A percentile compares a stretch with the other conserved stretches of the same genome.
phyloP scores from a whole-genome alignment of 768 basidiomycete species.

The Lentinula detonsa region DNA sequence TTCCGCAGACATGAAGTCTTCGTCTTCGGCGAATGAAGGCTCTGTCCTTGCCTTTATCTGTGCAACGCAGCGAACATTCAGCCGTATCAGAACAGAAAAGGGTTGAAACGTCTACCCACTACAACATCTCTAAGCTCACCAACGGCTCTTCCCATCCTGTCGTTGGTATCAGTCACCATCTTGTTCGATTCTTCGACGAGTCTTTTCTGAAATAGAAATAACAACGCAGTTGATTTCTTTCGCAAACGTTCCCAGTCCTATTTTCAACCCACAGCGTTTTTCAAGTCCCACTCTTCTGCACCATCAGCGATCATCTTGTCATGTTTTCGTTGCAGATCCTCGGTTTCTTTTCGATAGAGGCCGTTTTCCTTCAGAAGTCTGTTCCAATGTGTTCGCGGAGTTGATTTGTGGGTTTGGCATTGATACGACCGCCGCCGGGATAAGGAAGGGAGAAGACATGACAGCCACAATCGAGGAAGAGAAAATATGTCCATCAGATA shows the following conservation, averaged over 20 bases:
- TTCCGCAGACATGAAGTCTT: constrained; percentile 52
- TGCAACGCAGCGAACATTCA: neutral
- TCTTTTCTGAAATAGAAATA: constrained; percentile 36
- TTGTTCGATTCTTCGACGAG: constrained; percentile 73
- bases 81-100: neutral
- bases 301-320: constrained; percentile 55
- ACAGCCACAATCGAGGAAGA: neutral
- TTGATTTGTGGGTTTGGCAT: neutral
- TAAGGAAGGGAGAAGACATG: neutral
- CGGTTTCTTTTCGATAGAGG: constrained; percentile 62
- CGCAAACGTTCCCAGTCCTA: constrained; percentile 1
- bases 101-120: constrained; percentile 38
- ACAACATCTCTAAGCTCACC: constrained; percentile 61
- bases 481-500: neutral
- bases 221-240: neutral
- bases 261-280: constrained; percentile 54
- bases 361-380: constrained; percentile 67
- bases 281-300: constrained; percentile 70
- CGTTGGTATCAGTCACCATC: constrained; percentile 69
- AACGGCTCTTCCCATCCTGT: constrained; percentile 53
- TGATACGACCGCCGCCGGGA: neutral
- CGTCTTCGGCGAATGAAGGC: constrained; percentile 31
- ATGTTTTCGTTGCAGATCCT: constrained; percentile 49
- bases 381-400: neutral
- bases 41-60: constrained; percentile 42